Evolutionary conservation across 805 yeast species (phyloP).

Genomic region (Wickerhamiella occidentalis): DNA sequence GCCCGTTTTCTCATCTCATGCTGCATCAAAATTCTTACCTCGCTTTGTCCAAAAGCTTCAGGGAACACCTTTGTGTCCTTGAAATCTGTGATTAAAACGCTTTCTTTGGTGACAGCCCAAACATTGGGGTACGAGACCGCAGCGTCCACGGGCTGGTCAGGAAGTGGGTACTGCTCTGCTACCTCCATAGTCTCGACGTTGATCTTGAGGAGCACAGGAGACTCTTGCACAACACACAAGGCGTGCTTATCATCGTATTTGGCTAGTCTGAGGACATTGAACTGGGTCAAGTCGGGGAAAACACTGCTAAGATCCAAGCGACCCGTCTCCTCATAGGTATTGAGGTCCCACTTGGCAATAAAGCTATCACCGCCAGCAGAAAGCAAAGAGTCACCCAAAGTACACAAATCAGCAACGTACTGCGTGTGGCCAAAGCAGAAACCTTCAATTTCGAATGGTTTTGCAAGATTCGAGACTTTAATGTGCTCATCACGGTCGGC

Average conservation of each 20-base stretch:
- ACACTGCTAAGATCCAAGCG: slow-evolving; percentile 38
- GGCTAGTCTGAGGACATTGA: slow-evolving; percentile 14
- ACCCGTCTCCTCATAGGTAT: slow-evolving; percentile 36
- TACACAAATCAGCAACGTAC: slow-evolving; percentile 54
- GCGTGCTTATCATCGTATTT: slow-evolving; percentile 5
- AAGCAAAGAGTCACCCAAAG: slow-evolving; percentile 49
- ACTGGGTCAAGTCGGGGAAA: slow-evolving; percentile 23
- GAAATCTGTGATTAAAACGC: neutral
- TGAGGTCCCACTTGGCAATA: slow-evolving; percentile 73
- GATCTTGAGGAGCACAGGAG: slow-evolving; percentile 12
- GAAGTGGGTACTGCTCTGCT: slow-evolving; percentile 7
- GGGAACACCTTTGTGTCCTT: neutral
- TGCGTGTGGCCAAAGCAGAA: slow-evolving; percentile 81
- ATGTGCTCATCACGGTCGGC: slow-evolving; percentile 96
- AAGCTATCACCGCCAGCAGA: slow-evolving; percentile 89
- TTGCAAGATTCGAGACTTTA: slow-evolving; percentile 68
- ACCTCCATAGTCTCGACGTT: slow-evolving; percentile 10
- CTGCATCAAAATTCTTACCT: slow-evolving; percentile 10
- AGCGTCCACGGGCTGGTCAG: slow-evolving; percentile 12
- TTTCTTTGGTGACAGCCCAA: slow-evolving; percentile 8
- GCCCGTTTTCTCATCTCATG: slow-evolving; percentile 14
- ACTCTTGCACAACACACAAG: slow-evolving; percentile 15
- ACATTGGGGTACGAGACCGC: slow-evolving; percentile 11
- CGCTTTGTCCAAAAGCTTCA: slow-evolving; percentile 5
- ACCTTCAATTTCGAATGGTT: slow-evolving; percentile 61